Evolutionary conservation across 805 yeast genomes (phyloP), one percentile per base, ranked within the genome.

Genomic region (Saturnispora kantuleensis): DNA sequence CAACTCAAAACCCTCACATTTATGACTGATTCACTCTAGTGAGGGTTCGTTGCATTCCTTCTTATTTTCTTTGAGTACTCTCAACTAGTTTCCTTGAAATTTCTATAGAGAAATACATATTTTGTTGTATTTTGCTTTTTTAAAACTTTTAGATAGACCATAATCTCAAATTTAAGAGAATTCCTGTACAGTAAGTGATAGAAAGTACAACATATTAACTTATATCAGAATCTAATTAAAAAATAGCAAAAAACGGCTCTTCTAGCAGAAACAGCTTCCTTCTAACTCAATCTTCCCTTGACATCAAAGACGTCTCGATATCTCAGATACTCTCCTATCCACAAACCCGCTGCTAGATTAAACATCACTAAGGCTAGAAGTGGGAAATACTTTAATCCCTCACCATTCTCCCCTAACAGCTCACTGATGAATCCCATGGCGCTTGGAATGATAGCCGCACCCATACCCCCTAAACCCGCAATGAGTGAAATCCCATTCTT

Each of bases 391-490:
- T 49, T 49, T 31, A 64, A 49, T 0, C 66, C 67, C n/a, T 51
- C 54, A 36, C 67, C 67, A 21, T 29, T 26, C 5, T 39, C 15
- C 11, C 57, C 62, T 18, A 54, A 39, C 12, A 49, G 47, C 47
- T 65, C 64, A 30, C 71, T 57, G 6, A 70, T 50, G 17, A 58
- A 57, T 8, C 95, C 95, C 32, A 80, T 69, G 2, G 76, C 43
- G 50, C 77, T 81, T 1, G 94, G 93, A 6, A 84, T 50, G 0
- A 76, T 69, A 0, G 94, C 90, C n/a, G 83, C 84, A 1, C 95
- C 95, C 12, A 81, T 76, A 3, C 93, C 89, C 6, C 94, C 95
- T 48, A 84, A 57, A 0, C 93, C 88, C 45, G 88, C 79, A 16
- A 82, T 76, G 44, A 83, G 67, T 0, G 95, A 89, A 8, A 86